Evolutionary conservation across 2,329 filamentous ascomycete genomes (phyloP).

Genomic region (Rutstroemia sydowiana): DNA sequence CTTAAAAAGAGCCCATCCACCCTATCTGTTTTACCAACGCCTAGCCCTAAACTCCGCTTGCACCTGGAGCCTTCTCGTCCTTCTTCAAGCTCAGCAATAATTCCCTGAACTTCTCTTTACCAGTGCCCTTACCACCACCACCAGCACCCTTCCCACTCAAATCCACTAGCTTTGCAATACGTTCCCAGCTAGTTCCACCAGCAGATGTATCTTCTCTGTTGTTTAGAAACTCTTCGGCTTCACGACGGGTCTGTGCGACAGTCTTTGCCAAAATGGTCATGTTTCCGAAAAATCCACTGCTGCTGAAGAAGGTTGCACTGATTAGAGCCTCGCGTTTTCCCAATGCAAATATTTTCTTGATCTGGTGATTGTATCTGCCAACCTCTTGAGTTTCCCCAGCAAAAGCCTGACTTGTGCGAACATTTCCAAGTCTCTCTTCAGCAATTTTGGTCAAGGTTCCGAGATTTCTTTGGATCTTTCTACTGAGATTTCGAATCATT

Average conservation of each 20-base stretch:
- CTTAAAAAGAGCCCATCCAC: slow-evolving; percentile 10
- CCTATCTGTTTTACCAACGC: background rate
- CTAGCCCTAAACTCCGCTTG: slow-evolving; percentile 48
- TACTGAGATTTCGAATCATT: slow-evolving; percentile 79
- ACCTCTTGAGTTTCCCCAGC: slow-evolving; percentile 89
- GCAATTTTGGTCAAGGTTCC: slow-evolving; percentile 94
- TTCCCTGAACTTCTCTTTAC: slow-evolving; percentile 95
- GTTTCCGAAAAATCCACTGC: slow-evolving; percentile 88
- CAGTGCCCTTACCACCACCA: slow-evolving; percentile 81
- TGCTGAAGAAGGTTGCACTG: slow-evolving; percentile 80
- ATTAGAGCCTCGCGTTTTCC: slow-evolving; percentile 82
- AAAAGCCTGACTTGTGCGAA: slow-evolving; percentile 94
- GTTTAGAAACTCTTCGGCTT: slow-evolving; percentile 86
- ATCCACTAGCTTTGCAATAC: slow-evolving; percentile 96
- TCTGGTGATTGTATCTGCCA: slow-evolving; percentile 81
- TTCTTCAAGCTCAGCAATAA: slow-evolving; percentile 80
- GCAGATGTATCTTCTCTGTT: slow-evolving; percentile 87
- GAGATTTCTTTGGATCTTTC: slow-evolving; percentile 88
- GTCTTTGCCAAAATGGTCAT: slow-evolving; percentile 95
- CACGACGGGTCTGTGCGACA: slow-evolving; percentile 78
- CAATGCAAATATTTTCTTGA: slow-evolving; percentile 84
- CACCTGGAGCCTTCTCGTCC: slow-evolving; percentile 77
- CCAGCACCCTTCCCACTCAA: slow-evolving; percentile 85
- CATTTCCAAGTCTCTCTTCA: slow-evolving; percentile 94
- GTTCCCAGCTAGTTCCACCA: slow-evolving; percentile 96